These are phyloP conservation scores for Stagonosporopsis vannaccii DNA, from an alignment of 2,329 filamentous ascomycete genomes.

Conservation along the genomic window DNA sequence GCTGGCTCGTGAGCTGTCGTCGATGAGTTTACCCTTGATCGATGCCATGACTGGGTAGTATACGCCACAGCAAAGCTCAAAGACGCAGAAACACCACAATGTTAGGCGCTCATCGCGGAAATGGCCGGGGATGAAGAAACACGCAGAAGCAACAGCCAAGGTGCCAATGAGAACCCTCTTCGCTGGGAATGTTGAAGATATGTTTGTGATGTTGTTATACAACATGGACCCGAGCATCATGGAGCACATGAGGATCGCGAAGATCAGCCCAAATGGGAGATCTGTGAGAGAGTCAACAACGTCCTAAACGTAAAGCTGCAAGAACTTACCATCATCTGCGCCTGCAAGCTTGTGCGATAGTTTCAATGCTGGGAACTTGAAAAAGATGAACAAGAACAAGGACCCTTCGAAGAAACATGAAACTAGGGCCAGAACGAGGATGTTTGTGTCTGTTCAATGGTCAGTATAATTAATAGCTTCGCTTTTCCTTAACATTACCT, in stretches of 20 bases:
- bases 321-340: constrained; percentile 35
- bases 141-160: constrained; percentile 35
- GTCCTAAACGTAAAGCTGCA: too few species aligned
- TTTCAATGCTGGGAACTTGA: constrained; percentile 65
- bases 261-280: constrained; percentile 60
- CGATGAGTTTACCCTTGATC: constrained; percentile 63
- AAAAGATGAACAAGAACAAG: constrained; percentile 70
- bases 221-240: constrained; percentile 66
- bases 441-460: constrained; percentile 52
- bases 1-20: constrained; percentile 61
- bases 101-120: constrained; percentile 56
- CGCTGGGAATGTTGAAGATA: constrained; percentile 27
- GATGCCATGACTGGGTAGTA: constrained; percentile 66
- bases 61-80: constrained; percentile 65
- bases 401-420: constrained; percentile 67
- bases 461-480: not conserved
- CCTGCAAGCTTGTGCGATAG: constrained; percentile 39
- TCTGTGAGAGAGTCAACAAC: constrained; percentile 26
- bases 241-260: constrained; percentile 65
- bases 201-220: constrained; percentile 54
- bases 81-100: constrained; percentile 65
- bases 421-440: constrained; percentile 60
- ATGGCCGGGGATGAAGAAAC: constrained; percentile 48
- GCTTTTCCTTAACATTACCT: constrained; percentile 10
- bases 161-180: constrained; percentile 41